phyloP scores from a whole-genome alignment of 108 stramenopile genomes.

The Cyclotella baltica region DNA sequence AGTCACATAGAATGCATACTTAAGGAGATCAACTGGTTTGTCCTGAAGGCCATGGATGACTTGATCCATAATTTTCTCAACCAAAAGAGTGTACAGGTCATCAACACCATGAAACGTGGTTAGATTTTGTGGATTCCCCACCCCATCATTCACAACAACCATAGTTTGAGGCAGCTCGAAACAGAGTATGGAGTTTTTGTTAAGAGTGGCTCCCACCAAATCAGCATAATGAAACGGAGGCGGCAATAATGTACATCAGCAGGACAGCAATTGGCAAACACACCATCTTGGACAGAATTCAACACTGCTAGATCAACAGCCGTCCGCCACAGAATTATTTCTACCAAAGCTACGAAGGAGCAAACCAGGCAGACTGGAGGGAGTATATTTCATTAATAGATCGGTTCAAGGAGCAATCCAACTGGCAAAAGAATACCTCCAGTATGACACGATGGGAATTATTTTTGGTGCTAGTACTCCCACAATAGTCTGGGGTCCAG shows the following conservation, averaged over 20 bases:
- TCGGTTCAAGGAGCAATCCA: no score
- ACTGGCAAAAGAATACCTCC: no score
- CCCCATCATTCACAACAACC: neutral
- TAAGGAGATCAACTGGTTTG: neutral
- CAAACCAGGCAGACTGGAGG: no score
- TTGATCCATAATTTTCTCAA: neutral
- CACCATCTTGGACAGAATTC: neutral
- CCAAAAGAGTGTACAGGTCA: neutral
- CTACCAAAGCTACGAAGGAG: no score
- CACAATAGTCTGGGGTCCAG: no score
- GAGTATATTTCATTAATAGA: no score
- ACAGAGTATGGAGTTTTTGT: neutral
- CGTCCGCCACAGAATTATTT: neutral
- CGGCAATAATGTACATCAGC: slow-evolving; percentile 4
- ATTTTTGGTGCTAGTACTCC: no score
- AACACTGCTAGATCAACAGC: neutral
- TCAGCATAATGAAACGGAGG: neutral
- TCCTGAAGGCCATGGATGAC: neutral
- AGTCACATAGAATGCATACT: neutral
- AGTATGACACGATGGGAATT: no score
- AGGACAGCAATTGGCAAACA: neutral
- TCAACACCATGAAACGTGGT: neutral
- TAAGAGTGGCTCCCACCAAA: neutral
- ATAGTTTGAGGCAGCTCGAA: neutral
- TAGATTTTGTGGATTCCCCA: neutral